A percentile compares a stretch with the other conserved stretches of the same genome.
Conservation (phyloP, 352 stramenopile genomes). For the Phytophthora tubulina region DNA sequence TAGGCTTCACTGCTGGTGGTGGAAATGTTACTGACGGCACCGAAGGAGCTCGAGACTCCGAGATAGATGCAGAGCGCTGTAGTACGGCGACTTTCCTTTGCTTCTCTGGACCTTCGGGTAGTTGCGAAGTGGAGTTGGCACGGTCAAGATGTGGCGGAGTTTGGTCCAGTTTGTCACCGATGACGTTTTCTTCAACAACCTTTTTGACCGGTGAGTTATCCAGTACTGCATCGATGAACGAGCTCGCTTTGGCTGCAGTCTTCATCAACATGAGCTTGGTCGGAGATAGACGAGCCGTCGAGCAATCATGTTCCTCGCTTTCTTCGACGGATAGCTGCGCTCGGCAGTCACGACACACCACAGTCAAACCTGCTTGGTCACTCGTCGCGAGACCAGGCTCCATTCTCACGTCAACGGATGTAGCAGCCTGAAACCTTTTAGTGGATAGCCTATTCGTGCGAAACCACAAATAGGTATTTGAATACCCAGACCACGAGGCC, state of each 20-base stretch:
- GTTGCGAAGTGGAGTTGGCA: conserved; percentile 6
- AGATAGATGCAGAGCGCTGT: conserved; percentile 31
- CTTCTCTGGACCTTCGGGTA: not conserved
- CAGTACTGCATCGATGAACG: conserved; percentile 54
- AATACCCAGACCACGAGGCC: not conserved
- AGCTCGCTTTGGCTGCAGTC: conserved; percentile 39
- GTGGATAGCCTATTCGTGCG: not conserved
- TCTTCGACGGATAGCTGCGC: conserved; percentile 61
- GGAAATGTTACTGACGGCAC: conserved; percentile 12
- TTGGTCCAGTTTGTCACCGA: conserved; percentile 7
- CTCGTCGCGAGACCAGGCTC: conserved; percentile 66
- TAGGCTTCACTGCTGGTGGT: not conserved
- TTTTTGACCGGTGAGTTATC: conserved; percentile 30
- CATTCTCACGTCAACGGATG: conserved; percentile 40
- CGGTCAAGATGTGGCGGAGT: not conserved
- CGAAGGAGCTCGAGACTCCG: conserved; percentile 22
- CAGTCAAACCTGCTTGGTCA: conserved; percentile 38
- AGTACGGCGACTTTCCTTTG: not conserved
- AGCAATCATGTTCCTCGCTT: conserved; percentile 76
- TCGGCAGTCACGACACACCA: conserved; percentile 68
- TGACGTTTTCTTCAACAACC: not conserved
- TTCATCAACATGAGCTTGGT: conserved; percentile 37
- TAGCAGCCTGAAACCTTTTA: not conserved
- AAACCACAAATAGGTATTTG: conserved; percentile 11
- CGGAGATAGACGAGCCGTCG: conserved; percentile 15